Evolutionary conservation across 2,329 filamentous ascomycete genomes (phyloP).

Genomic region (Chrysoporthe deuterocubensis): DNA sequence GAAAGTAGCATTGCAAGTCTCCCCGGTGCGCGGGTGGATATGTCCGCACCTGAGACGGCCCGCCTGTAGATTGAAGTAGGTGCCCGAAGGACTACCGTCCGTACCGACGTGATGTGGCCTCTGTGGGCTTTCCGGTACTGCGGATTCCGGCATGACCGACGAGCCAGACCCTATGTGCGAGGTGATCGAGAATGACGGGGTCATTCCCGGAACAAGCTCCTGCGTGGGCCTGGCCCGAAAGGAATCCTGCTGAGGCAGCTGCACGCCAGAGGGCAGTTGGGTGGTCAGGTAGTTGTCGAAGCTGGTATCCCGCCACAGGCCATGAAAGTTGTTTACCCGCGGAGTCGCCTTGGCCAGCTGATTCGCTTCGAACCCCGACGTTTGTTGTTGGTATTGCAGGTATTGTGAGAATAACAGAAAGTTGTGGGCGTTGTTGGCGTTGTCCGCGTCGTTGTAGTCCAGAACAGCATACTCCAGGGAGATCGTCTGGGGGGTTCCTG

Average conservation of each 20-base stretch:
- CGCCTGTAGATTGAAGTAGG: no score
- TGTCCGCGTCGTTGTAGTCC: constrained; percentile 79
- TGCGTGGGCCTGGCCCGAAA: no score
- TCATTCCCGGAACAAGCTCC: constrained; percentile 40
- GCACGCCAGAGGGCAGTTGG: no score
- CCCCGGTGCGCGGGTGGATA: no score
- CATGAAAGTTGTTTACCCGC: no score
- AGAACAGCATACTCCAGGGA: constrained; percentile 91
- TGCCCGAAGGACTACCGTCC: no score
- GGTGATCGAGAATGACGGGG: constrained; percentile 35
- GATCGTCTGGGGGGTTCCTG: constrained; percentile 76
- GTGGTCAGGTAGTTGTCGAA: no score
- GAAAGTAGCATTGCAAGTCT: no score
- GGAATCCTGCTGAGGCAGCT: no score
- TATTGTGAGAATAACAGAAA: constrained; percentile 73
- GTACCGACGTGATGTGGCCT: no score
- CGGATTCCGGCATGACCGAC: constrained; percentile 41
- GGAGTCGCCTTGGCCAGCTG: constrained; percentile 48
- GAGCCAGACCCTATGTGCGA: constrained; percentile 49
- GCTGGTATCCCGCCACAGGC: no score
- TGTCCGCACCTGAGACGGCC: no score
- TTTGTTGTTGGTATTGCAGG: constrained; percentile 35
- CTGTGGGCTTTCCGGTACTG: constrained; percentile 38
- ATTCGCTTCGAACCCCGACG: constrained; percentile 47
- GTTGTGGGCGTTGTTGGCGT: constrained; percentile 67